Conservation (phyloP, 139 green algal species). For the Chlamydomonas sp. region DNA sequence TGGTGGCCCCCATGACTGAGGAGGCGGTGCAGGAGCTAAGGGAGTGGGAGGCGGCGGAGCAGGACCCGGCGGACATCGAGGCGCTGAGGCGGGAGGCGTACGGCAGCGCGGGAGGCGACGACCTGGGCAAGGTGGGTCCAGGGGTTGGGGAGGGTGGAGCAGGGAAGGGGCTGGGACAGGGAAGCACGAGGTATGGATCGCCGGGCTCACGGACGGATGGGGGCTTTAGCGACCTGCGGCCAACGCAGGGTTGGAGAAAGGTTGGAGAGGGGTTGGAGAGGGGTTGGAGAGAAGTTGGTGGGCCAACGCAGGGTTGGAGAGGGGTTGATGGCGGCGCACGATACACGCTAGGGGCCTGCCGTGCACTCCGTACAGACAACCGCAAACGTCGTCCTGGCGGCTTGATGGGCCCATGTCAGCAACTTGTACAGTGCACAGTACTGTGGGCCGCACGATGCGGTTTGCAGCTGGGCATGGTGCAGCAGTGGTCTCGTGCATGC, state of each 20-base stretch:
- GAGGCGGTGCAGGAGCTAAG: background rate
- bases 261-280: too few relatives aligned
- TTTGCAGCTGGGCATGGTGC: too few relatives aligned
- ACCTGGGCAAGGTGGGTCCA: slow-evolving; percentile 7
- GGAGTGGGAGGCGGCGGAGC: background rate
- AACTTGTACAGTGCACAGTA: too few relatives aligned
- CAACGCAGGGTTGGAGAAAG: background rate
- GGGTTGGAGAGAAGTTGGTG: too few relatives aligned
- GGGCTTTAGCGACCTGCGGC: background rate
- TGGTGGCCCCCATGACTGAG: slow-evolving; percentile 5
- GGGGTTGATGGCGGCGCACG: too few relatives aligned
- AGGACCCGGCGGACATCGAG: background rate
- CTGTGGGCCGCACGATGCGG: too few relatives aligned
- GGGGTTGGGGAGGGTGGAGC: background rate
- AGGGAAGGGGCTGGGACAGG: background rate
- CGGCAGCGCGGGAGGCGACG: slow-evolving; percentile 7
- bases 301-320: too few relatives aligned
- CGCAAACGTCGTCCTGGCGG: too few relatives aligned
- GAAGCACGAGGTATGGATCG: background rate
- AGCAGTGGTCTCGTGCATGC: too few relatives aligned
- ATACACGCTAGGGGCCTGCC: too few relatives aligned
- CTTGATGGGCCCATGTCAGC: too few relatives aligned
- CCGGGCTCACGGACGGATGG: background rate
- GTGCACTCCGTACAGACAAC: too few relatives aligned
- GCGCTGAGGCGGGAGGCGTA: slow-evolving; percentile 1